phyloP scores from a whole-genome alignment of 352 stramenopile species.

The Pythium chondricola region DNA sequence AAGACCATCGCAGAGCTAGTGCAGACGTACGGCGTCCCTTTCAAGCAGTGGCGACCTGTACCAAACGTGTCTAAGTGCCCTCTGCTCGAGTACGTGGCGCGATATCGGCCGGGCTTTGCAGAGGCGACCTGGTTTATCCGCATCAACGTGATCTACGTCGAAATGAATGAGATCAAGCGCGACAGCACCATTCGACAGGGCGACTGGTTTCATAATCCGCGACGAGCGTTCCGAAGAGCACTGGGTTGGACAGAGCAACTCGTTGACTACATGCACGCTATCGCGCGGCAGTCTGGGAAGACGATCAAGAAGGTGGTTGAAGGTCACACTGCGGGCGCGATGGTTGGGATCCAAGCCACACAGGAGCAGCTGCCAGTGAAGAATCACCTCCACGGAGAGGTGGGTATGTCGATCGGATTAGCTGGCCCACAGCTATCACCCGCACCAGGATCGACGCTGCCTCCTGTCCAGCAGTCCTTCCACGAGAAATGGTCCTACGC shows the following conservation, averaged over 20 bases:
- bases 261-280: constrained; percentile 60
- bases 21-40: constrained; percentile 70
- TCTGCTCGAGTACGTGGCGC: constrained; percentile 70
- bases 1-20: constrained; percentile 65
- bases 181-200: constrained; percentile 48
- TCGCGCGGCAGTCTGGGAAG: constrained; percentile 46
- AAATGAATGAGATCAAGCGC: constrained; percentile 80
- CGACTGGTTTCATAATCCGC: constrained; percentile 80
- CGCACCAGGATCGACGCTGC: constrained; percentile 1
- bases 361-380: constrained; percentile 6
- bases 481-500: constrained; percentile 82
- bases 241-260: constrained; percentile 81
- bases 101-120: constrained; percentile 57
- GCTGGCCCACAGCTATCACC: constrained; percentile 1
- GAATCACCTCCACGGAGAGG: constrained; percentile 30
- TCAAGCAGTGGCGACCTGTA: constrained; percentile 79
- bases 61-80: constrained; percentile 74
- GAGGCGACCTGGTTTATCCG: constrained; percentile 82
- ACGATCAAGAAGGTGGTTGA: constrained; percentile 17
- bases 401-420: constrained; percentile 6
- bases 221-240: constrained; percentile 56
- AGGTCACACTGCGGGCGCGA: too few species aligned
- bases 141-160: constrained; percentile 83
- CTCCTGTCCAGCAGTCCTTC: constrained; percentile 32
- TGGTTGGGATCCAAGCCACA: too few species aligned